A percentile compares a stretch with the other conserved stretches of the same genome.
Evolutionary conservation across 1,284 basidiomycete species (phyloP).

Genomic region (Papiliotrema nemorosa): DNA sequence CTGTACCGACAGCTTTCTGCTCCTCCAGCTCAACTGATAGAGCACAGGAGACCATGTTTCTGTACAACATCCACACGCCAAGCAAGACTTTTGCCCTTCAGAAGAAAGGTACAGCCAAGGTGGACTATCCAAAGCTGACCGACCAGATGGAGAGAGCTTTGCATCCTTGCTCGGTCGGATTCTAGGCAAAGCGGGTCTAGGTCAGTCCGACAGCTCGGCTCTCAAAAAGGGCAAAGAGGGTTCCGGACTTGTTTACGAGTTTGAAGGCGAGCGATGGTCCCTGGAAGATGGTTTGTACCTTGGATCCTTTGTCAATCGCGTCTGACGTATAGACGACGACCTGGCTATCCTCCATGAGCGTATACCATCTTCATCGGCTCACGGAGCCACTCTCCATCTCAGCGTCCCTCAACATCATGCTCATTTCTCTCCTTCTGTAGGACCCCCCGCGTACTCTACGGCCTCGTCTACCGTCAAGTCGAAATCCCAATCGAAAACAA

Average conservation of each 20-base stretch:
- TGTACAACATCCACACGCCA: slow-evolving; percentile 48
- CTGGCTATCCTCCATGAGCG: slow-evolving; percentile 44
- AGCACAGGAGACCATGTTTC: slow-evolving; percentile 40
- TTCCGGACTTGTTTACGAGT: slow-evolving; percentile 45
- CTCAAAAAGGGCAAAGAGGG: slow-evolving; percentile 26
- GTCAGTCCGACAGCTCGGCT: slow-evolving; percentile 15
- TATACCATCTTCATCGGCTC: slow-evolving; percentile 30
- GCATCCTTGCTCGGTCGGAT: slow-evolving; percentile 33
- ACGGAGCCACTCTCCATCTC: slow-evolving; percentile 43
- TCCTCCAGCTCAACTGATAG: too few species aligned
- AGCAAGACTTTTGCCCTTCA: slow-evolving; percentile 41
- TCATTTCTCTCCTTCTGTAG: slow-evolving; percentile 14
- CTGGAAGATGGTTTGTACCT: slow-evolving; percentile 48
- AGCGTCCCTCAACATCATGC: slow-evolving; percentile 26
- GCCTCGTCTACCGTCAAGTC: slow-evolving; percentile 17
- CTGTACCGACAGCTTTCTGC: too few species aligned
- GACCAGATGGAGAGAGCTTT: slow-evolving; percentile 34
- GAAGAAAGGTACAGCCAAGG: slow-evolving; percentile 22
- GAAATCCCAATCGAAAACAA: slow-evolving; percentile 12
- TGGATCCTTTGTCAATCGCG: background rate
- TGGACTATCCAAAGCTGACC: background rate
- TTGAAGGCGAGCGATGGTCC: slow-evolving; percentile 40
- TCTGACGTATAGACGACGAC: slow-evolving; percentile 43
- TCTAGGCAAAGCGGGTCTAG: slow-evolving; percentile 25
- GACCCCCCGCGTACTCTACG: slow-evolving; percentile 21